Evolutionary conservation across 495 filamentous ascomycete genomes (phyloP).

Genomic region (Aspergillus campestris): DNA sequence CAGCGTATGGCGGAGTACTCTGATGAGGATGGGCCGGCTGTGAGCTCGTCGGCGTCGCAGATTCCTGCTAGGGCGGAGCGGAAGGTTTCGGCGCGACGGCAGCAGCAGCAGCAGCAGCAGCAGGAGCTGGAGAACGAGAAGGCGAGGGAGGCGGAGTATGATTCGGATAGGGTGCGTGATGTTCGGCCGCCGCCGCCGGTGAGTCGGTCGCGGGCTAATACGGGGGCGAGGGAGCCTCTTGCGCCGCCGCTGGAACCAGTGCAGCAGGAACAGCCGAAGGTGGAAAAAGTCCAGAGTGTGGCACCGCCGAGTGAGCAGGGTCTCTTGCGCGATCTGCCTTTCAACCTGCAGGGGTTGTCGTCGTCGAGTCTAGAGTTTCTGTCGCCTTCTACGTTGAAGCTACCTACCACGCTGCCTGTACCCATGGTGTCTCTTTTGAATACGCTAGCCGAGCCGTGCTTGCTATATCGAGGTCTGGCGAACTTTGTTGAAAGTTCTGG

Average conservation of each 20-base stretch:
- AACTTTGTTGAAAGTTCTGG: slow-evolving; percentile 68
- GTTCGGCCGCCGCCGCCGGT: neutral
- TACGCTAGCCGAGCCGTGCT: slow-evolving; percentile 82
- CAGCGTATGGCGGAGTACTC: slow-evolving; percentile 20
- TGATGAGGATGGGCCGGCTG: slow-evolving; percentile 37
- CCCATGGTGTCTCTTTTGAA: slow-evolving; percentile 85
- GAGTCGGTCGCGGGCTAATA: slow-evolving; percentile 3
- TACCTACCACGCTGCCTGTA: slow-evolving; percentile 71
- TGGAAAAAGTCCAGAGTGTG: slow-evolving; percentile 18
- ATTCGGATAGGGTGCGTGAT: slow-evolving; percentile 9
- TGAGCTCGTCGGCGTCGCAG: slow-evolving; percentile 39
- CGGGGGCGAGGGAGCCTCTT: slow-evolving; percentile 7
- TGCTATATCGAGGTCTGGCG: slow-evolving; percentile 74
- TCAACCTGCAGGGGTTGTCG: slow-evolving; percentile 87
- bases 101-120: slow-evolving; percentile 17
- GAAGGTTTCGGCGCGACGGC: slow-evolving; percentile 19
- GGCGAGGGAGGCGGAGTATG: slow-evolving; percentile 7
- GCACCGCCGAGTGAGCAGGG: slow-evolving; percentile 47
- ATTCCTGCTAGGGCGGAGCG: slow-evolving; percentile 21
- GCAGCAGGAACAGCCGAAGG: slow-evolving; percentile 5
- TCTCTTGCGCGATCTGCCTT: slow-evolving; percentile 86
- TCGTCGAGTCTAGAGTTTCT: slow-evolving; percentile 74
- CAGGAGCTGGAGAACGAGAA: slow-evolving; percentile 13
- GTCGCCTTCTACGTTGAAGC: slow-evolving; percentile 52
- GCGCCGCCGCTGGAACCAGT: slow-evolving; percentile 9